Evolutionary conservation across 2,329 filamentous ascomycete species (phyloP).

Genomic region (Alternaria angustiovoidea): DNA sequence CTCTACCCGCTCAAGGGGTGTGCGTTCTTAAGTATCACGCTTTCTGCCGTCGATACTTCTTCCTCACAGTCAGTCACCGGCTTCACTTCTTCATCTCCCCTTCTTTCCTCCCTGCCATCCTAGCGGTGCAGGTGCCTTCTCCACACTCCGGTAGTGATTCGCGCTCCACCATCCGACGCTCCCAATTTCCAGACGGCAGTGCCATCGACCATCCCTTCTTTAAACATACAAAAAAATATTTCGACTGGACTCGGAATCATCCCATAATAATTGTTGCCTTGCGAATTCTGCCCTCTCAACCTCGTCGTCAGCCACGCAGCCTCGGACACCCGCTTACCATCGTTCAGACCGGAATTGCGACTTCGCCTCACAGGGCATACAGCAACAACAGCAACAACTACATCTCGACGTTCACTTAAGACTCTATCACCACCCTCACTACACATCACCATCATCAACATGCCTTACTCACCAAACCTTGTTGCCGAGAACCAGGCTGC

Average conservation of each 20-base stretch:
- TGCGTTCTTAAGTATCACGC: constrained; percentile 44
- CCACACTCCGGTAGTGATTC: constrained; percentile 38
- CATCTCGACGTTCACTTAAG: constrained; percentile 25
- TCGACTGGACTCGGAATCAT: constrained; percentile 35
- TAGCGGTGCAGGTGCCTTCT: constrained; percentile 40
- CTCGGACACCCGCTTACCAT: constrained; percentile 47
- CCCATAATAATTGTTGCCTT: constrained; percentile 37
- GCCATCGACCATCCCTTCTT: constrained; percentile 36
- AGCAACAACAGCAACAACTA: constrained; percentile 20
- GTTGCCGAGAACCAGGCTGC: constrained; percentile 71
- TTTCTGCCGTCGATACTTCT: constrained; percentile 33
- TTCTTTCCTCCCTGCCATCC: constrained; percentile 35
- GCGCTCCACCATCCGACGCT: constrained; percentile 26
- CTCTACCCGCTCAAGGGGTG: constrained; percentile 25
- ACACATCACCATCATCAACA: constrained; percentile 35
- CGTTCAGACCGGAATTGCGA: constrained; percentile 40
- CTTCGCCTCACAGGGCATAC: constrained; percentile 43
- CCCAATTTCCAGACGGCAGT: constrained; percentile 32
- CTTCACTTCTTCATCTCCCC: constrained; percentile 36
- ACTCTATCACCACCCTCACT: constrained; percentile 17
- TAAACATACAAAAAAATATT: constrained; percentile 14
- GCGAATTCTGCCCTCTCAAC: constrained; percentile 30
- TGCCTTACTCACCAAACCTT: constrained; percentile 57
- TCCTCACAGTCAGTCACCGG: constrained; percentile 42
- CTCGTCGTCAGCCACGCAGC: constrained; percentile 44